These are phyloP conservation scores for Sugiyamaella japonica DNA, from an alignment of 1,139 yeast species.

Conservation along the genomic window DNA sequence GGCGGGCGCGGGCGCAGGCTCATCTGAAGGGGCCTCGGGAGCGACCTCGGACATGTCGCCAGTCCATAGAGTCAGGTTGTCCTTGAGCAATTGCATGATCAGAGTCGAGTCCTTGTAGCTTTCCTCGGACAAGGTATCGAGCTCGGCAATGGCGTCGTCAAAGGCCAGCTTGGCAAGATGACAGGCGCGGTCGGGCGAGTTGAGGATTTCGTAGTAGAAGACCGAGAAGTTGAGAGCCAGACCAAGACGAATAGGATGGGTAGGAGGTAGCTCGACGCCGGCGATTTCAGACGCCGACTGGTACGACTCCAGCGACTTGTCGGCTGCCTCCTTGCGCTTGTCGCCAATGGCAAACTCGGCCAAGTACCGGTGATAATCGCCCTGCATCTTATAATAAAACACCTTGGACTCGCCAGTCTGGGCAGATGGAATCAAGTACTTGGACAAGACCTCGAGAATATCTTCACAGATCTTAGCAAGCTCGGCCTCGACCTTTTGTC, in stretches of 20 bases:
- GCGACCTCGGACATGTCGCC: constrained; percentile 91
- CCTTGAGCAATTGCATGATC: constrained; percentile 98
- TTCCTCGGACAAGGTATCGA: constrained; percentile 96
- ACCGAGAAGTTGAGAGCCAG: constrained; percentile 97
- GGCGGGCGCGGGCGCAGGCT: not conserved
- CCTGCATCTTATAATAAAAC: constrained; percentile 98
- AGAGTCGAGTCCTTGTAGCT: constrained; percentile 97
- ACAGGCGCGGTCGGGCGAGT: constrained; percentile 98
- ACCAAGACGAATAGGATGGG: constrained; percentile 98
- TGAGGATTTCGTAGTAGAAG: constrained; percentile 95
- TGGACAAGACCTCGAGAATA: constrained; percentile 80
- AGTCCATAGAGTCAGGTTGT: constrained; percentile 98
- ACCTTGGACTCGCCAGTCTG: constrained; percentile 97
- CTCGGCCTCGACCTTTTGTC: constrained; percentile 91
- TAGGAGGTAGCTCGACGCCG: constrained; percentile 94
- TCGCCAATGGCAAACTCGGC: constrained; percentile 95
- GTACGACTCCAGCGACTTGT: constrained; percentile 90
- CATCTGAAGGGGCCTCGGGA: constrained; percentile 43
- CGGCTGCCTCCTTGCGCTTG: constrained; percentile 91
- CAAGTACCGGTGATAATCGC: constrained; percentile 98
- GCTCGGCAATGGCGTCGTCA: constrained; percentile 98
- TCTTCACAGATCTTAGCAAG: constrained; percentile 93
- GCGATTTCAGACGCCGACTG: constrained; percentile 96
- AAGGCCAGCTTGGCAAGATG: constrained; percentile 98
- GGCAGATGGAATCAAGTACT: constrained; percentile 90